Evolutionary conservation across 2,329 filamentous ascomycete genomes (phyloP), one percentile per base, ranked within the genome.

Genomic region (Podosphaera fusca): DNA sequence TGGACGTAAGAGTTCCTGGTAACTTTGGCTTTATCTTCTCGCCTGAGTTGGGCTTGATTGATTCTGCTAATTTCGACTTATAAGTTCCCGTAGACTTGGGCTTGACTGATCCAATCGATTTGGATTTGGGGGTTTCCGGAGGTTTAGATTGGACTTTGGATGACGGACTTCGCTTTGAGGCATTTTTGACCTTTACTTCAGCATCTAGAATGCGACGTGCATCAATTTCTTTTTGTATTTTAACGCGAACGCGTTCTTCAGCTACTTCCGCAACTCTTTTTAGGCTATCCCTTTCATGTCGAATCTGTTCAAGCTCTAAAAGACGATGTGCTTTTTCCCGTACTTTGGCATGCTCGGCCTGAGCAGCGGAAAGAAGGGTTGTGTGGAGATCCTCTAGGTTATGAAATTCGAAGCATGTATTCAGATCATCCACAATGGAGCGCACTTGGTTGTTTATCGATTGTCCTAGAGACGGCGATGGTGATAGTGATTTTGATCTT

Each of bases 281-380:
- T 21, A 47, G 55, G 21, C 29, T 57, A 34, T 61, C 61, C 29
- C 55, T 62, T 60, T 75, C 70, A 60, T 74, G 69, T 55, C 73
- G 67, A 7, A 55, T 55, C 8, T 36, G 21, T 29, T 56, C 49
- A 4, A 55, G 36, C n/a, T 55, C 50, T 38, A 59, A 33, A 8
- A 46, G 31, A 31, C 50, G 49, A 33, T 51, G 30, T 6, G 76
- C 76, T 35, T 69, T 69, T 56, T 74, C 69, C 34, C 75, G 74
- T 9, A 90, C 76, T 34, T 77, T 74, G 42, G 84, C 77, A 66
- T 88, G 85, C 64, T 83, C 77, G 12, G 74, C 73, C 54, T 79
- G 78, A 3, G 82, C 82, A 52, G 77, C 76, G 51, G 77, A 77
- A 14, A 90, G 75, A 12, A 83, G 82, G 62, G 80, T 76, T 46